Conservation (phyloP, 2,329 filamentous ascomycete species). For the Claviceps paspali region DNA sequence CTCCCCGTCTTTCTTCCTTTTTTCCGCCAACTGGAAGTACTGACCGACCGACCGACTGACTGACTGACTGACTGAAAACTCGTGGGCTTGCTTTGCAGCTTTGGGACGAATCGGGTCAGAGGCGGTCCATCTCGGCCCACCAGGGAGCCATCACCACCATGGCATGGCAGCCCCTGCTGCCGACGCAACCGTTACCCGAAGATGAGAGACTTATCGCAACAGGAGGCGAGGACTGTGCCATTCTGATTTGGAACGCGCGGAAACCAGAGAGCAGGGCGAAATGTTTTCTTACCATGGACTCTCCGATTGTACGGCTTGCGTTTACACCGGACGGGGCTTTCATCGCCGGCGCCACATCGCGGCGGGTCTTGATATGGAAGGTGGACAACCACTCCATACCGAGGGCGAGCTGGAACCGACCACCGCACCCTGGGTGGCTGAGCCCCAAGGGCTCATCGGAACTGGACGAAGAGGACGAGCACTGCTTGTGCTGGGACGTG, state of each 20-base stretch:
- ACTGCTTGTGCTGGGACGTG: constrained; percentile 47
- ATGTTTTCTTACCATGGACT: constrained; percentile 45
- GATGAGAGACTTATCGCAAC: constrained; percentile 45
- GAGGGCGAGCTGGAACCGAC: constrained; percentile 43
- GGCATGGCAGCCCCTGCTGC: constrained; percentile 41
- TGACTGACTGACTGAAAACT: too few species aligned
- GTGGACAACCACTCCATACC: constrained; percentile 43
- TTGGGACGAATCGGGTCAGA: constrained; percentile 38
- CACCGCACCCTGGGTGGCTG: constrained; percentile 40
- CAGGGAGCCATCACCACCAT: constrained; percentile 41
- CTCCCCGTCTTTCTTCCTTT: background rate
- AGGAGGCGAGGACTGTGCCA: constrained; percentile 46
- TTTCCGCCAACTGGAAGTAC: background rate
- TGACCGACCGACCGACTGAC: too few species aligned
- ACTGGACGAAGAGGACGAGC: constrained; percentile 42
- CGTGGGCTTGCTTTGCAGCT: constrained; percentile 24
- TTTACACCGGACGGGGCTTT: constrained; percentile 50
- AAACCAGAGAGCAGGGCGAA: constrained; percentile 38
- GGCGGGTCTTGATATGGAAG: constrained; percentile 49
- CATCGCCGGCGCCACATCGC: constrained; percentile 44
- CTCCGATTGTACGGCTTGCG: constrained; percentile 40
- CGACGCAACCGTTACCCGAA: constrained; percentile 19
- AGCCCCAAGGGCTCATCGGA: constrained; percentile 39
- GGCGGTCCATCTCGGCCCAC: constrained; percentile 42
- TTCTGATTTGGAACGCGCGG: constrained; percentile 47